Conservation (phyloP, 2,329 filamentous ascomycete species). For the Aspergillus alliaceus region DNA sequence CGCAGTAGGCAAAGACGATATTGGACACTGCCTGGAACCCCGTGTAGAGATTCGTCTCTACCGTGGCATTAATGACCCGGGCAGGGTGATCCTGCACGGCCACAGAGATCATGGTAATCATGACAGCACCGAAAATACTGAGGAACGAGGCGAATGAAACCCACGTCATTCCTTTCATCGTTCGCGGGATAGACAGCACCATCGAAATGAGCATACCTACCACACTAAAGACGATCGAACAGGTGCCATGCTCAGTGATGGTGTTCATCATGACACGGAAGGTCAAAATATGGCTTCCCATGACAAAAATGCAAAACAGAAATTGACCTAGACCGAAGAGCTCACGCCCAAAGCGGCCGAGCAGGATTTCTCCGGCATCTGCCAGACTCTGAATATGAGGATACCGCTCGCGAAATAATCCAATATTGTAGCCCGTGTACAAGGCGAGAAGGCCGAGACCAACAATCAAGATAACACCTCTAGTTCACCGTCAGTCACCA, state of each 20-base stretch:
- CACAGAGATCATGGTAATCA: constrained; percentile 66
- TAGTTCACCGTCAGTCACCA: constrained; percentile 12
- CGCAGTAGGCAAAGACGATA: constrained; percentile 70
- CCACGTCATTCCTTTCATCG: constrained; percentile 61
- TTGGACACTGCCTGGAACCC: constrained; percentile 66
- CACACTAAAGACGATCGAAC: constrained; percentile 63
- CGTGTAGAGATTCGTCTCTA: constrained; percentile 49
- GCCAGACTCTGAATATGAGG: constrained; percentile 66
- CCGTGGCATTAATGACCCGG: constrained; percentile 40
- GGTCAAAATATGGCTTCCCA: constrained; percentile 68
- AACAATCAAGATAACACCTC: constrained; percentile 55
- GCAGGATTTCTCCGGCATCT: constrained; percentile 64
- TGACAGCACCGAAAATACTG: constrained; percentile 64
- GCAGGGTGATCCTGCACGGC: constrained; percentile 46
- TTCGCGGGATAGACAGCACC: constrained; percentile 60
- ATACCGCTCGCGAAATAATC: constrained; percentile 56
- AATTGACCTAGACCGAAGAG: constrained; percentile 62
- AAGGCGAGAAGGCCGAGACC: constrained; percentile 55
- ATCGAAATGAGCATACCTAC: constrained; percentile 60
- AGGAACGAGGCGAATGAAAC: constrained; percentile 63
- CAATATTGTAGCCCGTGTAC: constrained; percentile 61
- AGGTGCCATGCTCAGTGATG: constrained; percentile 61
- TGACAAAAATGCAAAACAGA: constrained; percentile 67
- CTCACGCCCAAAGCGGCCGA: constrained; percentile 61
- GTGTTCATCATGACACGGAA: constrained; percentile 68